Conservation (phyloP, 2,329 filamentous ascomycete genomes). For the Fusarium piperis region DNA sequence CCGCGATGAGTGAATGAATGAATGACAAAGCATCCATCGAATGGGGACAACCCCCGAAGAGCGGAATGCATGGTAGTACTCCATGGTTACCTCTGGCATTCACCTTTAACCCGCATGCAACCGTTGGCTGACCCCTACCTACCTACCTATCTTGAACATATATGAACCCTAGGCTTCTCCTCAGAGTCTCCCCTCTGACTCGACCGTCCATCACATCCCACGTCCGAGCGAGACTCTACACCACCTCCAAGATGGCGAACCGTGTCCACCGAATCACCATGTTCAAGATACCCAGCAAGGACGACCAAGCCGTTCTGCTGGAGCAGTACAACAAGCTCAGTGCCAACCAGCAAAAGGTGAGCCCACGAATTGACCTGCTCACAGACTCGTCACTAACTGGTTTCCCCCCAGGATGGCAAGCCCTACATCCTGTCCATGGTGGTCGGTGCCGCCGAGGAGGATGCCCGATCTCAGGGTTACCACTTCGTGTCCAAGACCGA, state of each 20-base stretch:
- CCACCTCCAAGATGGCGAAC: conserved; percentile 49
- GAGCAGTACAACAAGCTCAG: conserved; percentile 56
- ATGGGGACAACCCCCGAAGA: neutral
- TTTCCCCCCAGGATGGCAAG: conserved; percentile 68
- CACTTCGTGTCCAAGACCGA: conserved; percentile 70
- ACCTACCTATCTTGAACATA: neutral
- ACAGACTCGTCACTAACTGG: neutral
- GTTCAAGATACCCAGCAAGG: conserved; percentile 61
- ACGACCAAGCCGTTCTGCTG: conserved; percentile 55
- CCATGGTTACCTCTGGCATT: neutral
- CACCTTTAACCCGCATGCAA: conserved; percentile 29
- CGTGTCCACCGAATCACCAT: conserved; percentile 61
- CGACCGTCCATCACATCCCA: neutral
- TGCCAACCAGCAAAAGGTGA: conserved; percentile 55
- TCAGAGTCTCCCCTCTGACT: neutral
- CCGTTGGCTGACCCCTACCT: conserved; percentile 3
- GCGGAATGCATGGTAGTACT: neutral
- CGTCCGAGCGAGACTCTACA: neutral
- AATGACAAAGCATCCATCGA: neutral
- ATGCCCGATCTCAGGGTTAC: conserved; percentile 71
- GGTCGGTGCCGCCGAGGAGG: conserved; percentile 64
- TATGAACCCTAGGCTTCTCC: conserved; percentile 26
- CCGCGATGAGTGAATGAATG: neutral
- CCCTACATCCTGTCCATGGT: conserved; percentile 71
- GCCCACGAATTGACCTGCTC: neutral